A percentile compares a stretch with the other conserved stretches of the same genome.
Evolutionary conservation across 2,329 filamentous ascomycete species (phyloP).

Genomic region (Pseudohalonectria lignicola): DNA sequence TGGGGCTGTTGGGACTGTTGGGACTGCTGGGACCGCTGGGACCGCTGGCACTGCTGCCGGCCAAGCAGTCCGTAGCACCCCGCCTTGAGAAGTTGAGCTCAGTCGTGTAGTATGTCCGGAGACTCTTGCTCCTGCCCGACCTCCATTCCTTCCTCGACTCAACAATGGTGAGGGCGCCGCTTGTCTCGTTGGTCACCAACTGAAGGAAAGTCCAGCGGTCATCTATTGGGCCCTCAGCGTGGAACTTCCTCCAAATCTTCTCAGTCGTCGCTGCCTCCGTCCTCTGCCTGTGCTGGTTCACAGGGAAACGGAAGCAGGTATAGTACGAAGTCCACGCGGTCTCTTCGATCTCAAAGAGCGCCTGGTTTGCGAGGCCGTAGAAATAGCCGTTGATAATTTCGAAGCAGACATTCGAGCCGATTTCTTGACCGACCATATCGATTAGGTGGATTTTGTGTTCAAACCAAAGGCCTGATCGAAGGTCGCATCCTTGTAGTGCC

Average conservation of each 20-base stretch:
- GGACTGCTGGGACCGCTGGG: no score
- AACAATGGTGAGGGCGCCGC: slow-evolving; percentile 46
- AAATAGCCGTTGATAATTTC: slow-evolving; percentile 56
- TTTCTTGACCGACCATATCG: slow-evolving; percentile 50
- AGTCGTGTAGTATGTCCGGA: slow-evolving; percentile 55
- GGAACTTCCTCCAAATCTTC: slow-evolving; percentile 53
- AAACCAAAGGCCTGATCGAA: slow-evolving; percentile 28
- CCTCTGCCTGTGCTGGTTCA: slow-evolving; percentile 30
- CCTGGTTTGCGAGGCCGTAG: slow-evolving; percentile 59
- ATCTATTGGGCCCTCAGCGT: slow-evolving; percentile 61
- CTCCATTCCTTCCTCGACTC: slow-evolving; percentile 61
- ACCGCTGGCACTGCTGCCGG: neutral
- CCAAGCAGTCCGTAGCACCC: neutral
- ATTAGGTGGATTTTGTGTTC: slow-evolving; percentile 37
- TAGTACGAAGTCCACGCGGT: slow-evolving; percentile 61
- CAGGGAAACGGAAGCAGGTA: slow-evolving; percentile 51
- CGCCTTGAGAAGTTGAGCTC: slow-evolving; percentile 28
- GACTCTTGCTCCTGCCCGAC: slow-evolving; percentile 37
- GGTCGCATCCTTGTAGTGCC: slow-evolving; percentile 43
- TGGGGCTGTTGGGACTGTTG: no score
- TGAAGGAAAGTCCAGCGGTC: slow-evolving; percentile 62
- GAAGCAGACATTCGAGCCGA: slow-evolving; percentile 60
- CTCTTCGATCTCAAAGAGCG: slow-evolving; percentile 49
- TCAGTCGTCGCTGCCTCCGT: slow-evolving; percentile 30
- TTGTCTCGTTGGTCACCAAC: slow-evolving; percentile 48